phyloP scores from a whole-genome alignment of 2,329 filamentous ascomycete genomes.

The Neophaeococcomyces mojaviensis region DNA sequence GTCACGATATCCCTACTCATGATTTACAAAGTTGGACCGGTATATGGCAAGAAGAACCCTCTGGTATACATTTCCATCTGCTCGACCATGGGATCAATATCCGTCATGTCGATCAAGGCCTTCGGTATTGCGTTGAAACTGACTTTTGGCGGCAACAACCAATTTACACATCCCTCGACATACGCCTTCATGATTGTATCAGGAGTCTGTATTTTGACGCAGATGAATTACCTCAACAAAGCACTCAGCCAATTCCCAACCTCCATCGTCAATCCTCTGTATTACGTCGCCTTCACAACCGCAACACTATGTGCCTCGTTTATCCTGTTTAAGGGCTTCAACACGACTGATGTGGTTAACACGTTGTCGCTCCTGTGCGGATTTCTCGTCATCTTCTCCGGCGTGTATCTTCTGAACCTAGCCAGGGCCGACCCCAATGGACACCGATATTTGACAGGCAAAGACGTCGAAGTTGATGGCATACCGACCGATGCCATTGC shows the following conservation, averaged over 20 bases:
- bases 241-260: slow-evolving; percentile 93
- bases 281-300: slow-evolving; percentile 96
- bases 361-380: slow-evolving; percentile 87
- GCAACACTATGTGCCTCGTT: slow-evolving; percentile 90
- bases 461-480: slow-evolving; percentile 55
- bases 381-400: slow-evolving; percentile 89
- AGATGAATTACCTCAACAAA: slow-evolving; percentile 99
- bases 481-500: slow-evolving; percentile 88
- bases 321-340: slow-evolving; percentile 92
- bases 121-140: slow-evolving; percentile 97
- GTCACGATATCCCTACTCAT: slow-evolving; percentile 79
- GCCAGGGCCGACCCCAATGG: slow-evolving; percentile 86
- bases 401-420: slow-evolving; percentile 93
- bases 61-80: slow-evolving; percentile 96
- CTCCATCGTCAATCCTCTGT: slow-evolving; percentile 92
- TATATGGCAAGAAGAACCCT: slow-evolving; percentile 89
- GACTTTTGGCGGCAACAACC: slow-evolving; percentile 86
- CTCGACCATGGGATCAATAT: slow-evolving; percentile 92
- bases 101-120: slow-evolving; percentile 98
- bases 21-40: slow-evolving; percentile 90
- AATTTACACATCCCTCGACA: slow-evolving; percentile 89
- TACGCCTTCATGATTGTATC: slow-evolving; percentile 97
- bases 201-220: slow-evolving; percentile 85
- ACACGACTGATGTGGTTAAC: slow-evolving; percentile 84
- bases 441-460: slow-evolving; percentile 55